Evolutionary conservation across 345 rosid species (phyloP).

Genomic region (Gossypium thurberi): DNA sequence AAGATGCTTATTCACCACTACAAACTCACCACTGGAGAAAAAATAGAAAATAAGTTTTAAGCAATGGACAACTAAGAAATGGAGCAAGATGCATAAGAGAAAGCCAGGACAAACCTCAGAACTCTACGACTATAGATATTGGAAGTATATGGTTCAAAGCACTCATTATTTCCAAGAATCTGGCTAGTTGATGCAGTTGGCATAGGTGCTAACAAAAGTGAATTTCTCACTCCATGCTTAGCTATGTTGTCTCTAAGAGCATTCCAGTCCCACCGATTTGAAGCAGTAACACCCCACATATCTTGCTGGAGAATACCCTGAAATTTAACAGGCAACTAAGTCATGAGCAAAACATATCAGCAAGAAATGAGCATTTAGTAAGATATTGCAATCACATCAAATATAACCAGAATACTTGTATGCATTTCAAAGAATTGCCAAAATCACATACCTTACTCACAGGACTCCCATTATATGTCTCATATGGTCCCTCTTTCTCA

Average conservation of each 20-base stretch:
- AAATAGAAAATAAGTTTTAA: background rate
- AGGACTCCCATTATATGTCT: slow-evolving; percentile 76
- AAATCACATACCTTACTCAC: slow-evolving; percentile 70
- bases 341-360: slow-evolving; percentile 7
- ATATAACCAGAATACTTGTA: background rate
- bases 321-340: slow-evolving; percentile 5
- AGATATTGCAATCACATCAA: background rate
- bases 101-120: slow-evolving; percentile 43
- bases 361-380: background rate
- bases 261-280: slow-evolving; percentile 68
- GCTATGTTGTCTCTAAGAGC: slow-evolving; percentile 54
- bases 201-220: slow-evolving; percentile 89
- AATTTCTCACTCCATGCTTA: slow-evolving; percentile 78
- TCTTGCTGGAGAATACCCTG: slow-evolving; percentile 93
- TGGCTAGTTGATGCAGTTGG: slow-evolving; percentile 96
- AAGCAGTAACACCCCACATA: slow-evolving; percentile 83
- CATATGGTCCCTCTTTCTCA: slow-evolving; percentile 65
- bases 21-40: slow-evolving; percentile 72
- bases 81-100: background rate
- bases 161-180: slow-evolving; percentile 92
- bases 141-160: slow-evolving; percentile 93
- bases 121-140: slow-evolving; percentile 90
- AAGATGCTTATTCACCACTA: slow-evolving; percentile 95
- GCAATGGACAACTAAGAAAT: background rate
- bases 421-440: background rate